phyloP scores from a whole-genome alignment of 148 eudicot species.

The Heliamphora exappendiculata region DNA sequence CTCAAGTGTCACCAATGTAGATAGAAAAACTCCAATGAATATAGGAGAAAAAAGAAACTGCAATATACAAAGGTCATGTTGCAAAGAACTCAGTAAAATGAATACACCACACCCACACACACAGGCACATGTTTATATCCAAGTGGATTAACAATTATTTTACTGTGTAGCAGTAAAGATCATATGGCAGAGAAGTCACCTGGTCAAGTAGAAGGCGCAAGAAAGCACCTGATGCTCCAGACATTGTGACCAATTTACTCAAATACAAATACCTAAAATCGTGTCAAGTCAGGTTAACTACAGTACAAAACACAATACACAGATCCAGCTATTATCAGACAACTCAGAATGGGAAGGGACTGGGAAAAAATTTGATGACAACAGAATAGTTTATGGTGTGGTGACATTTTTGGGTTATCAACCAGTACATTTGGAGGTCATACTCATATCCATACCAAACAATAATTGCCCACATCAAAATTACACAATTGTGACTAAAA shows the following conservation, averaged over 20 bases:
- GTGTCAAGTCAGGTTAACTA: neutral
- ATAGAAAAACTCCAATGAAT: conserved; percentile 72
- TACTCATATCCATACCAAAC: conserved; percentile 1
- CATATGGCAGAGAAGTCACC: conserved; percentile 22
- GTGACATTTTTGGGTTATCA: neutral
- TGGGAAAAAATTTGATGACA: neutral
- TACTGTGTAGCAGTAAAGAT: neutral
- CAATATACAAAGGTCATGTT: conserved; percentile 18
- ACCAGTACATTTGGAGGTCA: neutral
- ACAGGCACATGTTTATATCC: neutral
- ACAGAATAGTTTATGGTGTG: neutral
- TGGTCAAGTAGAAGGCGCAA: conserved; percentile 63
- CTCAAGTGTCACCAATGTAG: conserved; percentile 65
- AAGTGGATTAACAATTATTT: neutral
- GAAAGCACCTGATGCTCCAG: conserved; percentile 60
- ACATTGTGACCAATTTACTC: conserved; percentile 45
- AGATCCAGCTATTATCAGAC: neutral
- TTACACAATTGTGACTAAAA: neutral
- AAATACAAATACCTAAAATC: conserved; percentile 49
- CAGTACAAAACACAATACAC: neutral
- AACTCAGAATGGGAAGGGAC: neutral
- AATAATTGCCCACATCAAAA: neutral
- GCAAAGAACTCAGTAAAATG: neutral
- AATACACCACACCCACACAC: neutral
- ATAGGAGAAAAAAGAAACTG: conserved; percentile 84